Percentiles rank a stretch among this genome's conserved stretches.
These are phyloP conservation scores for Quercus wislizeni DNA, from an alignment of 306 rosid genomes.

Conservation along the genomic window DNA sequence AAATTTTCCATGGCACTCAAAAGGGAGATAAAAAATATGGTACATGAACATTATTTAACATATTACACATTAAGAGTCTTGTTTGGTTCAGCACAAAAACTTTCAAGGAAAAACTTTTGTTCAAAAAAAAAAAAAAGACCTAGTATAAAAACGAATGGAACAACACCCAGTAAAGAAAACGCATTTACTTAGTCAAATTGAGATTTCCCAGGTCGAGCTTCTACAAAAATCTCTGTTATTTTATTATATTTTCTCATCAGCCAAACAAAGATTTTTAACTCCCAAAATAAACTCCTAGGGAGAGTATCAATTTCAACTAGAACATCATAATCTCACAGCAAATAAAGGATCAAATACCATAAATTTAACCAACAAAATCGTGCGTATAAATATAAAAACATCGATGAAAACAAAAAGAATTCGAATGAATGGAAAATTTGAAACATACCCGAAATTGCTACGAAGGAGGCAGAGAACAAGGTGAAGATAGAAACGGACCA, in stretches of 20 bases:
- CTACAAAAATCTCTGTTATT: not conserved
- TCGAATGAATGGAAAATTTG: not conserved
- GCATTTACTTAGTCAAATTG: too few relatives aligned
- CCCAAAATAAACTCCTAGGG: not conserved
- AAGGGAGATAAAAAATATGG: too few relatives aligned
- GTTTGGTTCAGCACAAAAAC: too few relatives aligned
- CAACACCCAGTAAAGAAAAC: too few relatives aligned
- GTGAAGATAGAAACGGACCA: conserved; percentile 1
- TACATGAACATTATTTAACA: too few relatives aligned
- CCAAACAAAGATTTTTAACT: not conserved
- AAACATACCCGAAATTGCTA: not conserved
- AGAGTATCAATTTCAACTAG: not conserved
- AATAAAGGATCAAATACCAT: not conserved
- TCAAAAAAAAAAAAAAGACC: too few relatives aligned
- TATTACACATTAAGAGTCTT: too few relatives aligned
- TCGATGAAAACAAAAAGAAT: not conserved
- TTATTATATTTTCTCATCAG: not conserved
- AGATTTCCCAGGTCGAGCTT: too few relatives aligned
- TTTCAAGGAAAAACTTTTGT: too few relatives aligned
- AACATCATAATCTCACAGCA: not conserved
- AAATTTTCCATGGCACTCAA: too few relatives aligned
- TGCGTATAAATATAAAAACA: not conserved
- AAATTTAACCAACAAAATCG: not conserved
- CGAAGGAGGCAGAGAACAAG: not conserved
- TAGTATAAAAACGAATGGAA: too few relatives aligned